Base-by-base conservation (phyloP, 192 early-diverging fungal genomes). In the Coemansia sp. region DNA sequence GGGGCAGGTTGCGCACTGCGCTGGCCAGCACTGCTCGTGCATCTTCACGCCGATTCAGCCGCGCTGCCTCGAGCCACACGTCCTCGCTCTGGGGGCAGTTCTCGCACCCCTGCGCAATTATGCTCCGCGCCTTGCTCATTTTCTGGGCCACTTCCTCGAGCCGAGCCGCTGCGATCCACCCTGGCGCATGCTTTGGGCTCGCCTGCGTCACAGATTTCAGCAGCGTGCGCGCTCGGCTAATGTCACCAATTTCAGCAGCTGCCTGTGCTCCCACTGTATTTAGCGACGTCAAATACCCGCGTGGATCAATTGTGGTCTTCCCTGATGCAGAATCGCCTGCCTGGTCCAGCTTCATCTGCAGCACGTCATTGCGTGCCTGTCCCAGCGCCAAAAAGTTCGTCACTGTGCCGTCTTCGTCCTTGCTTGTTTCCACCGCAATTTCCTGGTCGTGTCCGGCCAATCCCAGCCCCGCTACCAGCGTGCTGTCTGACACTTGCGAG, bases 121-220 rank as follows among this genome's bases (percentile, higher is more conserved):
- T 80, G 36, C 86, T 85, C 21, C 97, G 83, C 0, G 97, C 97
- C n/a, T 88, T 83, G 2, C 84, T 77, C 47, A 87, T 73, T 63
- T 96, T 94, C 15, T 89, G 87, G 1, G 94, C 95, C 6, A 90
- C 84, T 72, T 99, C 96, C 80, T 99, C 97, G 40, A 98, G 76
- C 52, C 96, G 89, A 10, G 97, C 97, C 6, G 94, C 94, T 1
- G 96, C 95, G 64, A 98, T 97, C 97, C 97, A 99, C 42, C 94
- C 97, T 17, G 96, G 91, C 4, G 94, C 95, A 60, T 97, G 92
- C 64, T 94, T 94, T 9, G 95, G 95, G 74, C 97, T 98, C 3
- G 97, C 91, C 10, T 85, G 86, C 26, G 90, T 97, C 34, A 99
- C 93, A 0, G 95, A 97, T 44, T 86, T 86, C 9, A 98, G 83